Evolutionary conservation across 768 basidiomycete species (phyloP), one percentile per base, ranked within the genome.

Genomic region (Mycena metata): DNA sequence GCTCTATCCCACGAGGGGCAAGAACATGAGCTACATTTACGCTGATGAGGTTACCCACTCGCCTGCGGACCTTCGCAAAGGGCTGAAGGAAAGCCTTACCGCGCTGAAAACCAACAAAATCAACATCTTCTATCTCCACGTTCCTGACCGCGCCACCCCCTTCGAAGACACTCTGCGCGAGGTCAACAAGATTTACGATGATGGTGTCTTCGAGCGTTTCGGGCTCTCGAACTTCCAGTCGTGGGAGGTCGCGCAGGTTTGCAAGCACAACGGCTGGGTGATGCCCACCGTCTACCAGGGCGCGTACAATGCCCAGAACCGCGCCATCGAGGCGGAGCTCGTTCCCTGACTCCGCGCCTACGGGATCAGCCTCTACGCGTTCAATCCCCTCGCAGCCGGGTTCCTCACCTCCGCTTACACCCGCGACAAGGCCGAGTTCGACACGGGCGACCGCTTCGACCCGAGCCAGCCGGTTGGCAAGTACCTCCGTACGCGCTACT

Each of bases 201-300:
- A 83, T 39, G 85, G 85, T 1, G 73, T 75, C 45, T 85, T 85
- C 60, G 79, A 86, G 67, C 79, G 80, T 11, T 83, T 87, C 64
- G 85, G 85, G 7, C 71, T 87, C 61, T 84, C 83, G 52, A 87
- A 87, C 75, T 87, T 75, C 47, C 73, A 80, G 0, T 74, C 84
- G 1, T 87, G 83, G 81, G 84, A 86, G 74, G 70, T 69, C n/a
- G 58, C 60, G 10, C 54, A 62, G 35, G 33, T 45, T 30, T 55
- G 85, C 75, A 82, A 77, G 50, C 77, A 76, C 13, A 83, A 83
- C 11, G 79, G 79, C 3, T 87, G 79, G 71, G 78, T 86, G 1
- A 67, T 74, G 56, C 85, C 86, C 10, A 83, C 76, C 57, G 81
- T 86, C 15, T 87, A 86, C 65, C 84, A 79, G 79, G 83, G 66